These are phyloP conservation scores for Oryza coarctata DNA, from an alignment of 176 grass and related monocot species.

Conservation along the genomic window DNA sequence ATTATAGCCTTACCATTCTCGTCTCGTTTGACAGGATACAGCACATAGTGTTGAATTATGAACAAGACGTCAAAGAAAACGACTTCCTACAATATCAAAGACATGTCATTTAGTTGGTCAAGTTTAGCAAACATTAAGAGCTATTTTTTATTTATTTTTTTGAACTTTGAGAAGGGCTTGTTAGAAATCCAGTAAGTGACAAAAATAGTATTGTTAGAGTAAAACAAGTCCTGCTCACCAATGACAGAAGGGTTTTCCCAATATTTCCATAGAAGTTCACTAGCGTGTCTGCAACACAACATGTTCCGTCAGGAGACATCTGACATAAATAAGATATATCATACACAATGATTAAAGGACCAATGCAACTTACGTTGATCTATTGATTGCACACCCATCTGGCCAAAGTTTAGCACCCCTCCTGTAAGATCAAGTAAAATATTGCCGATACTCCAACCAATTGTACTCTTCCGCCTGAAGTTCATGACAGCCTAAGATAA, in stretches of 20 bases:
- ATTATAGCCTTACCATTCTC: slow-evolving; percentile 50
- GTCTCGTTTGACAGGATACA: slow-evolving; percentile 71
- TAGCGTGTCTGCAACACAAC: slow-evolving; percentile 61
- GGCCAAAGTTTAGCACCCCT: slow-evolving; percentile 83
- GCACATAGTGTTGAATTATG: slow-evolving; percentile 87
- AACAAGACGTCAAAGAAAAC: slow-evolving; percentile 90
- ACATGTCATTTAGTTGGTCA: slow-evolving; percentile 30
- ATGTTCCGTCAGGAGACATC: slow-evolving; percentile 31
- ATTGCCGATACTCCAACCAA: slow-evolving; percentile 97
- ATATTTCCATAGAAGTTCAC: slow-evolving; percentile 98
- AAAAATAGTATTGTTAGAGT: not conserved
- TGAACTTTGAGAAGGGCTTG: not conserved
- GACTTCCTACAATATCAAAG: slow-evolving; percentile 57
- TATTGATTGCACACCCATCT: slow-evolving; percentile 93
- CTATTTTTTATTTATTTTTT: not conserved
- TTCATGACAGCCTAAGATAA: slow-evolving; percentile 76
- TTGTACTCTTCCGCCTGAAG: slow-evolving; percentile 79
- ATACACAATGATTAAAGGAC: not conserved
- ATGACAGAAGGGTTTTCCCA: slow-evolving; percentile 88
- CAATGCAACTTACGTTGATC: slow-evolving; percentile 69
- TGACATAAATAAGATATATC: not conserved
- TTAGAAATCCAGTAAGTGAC: not conserved
- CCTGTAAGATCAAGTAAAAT: slow-evolving; percentile 89
- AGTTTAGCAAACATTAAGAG: not conserved
- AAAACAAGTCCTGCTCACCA: slow-evolving; percentile 56